These are phyloP conservation scores for Entomortierella beljakovae DNA, from an alignment of 192 early-diverging fungal genomes.

Conservation along the genomic window DNA sequence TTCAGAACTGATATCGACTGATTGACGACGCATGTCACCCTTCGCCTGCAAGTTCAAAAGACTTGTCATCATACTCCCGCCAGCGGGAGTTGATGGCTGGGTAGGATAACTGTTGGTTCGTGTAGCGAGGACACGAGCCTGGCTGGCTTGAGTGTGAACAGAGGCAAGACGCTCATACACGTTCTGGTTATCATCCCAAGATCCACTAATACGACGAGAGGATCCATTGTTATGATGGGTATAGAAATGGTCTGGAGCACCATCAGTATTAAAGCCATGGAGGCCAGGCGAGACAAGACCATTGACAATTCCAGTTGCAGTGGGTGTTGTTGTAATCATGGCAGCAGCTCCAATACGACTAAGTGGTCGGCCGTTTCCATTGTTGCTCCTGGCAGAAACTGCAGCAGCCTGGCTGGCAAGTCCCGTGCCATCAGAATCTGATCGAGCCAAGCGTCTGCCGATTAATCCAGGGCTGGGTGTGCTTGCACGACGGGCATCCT, in stretches of 20 bases:
- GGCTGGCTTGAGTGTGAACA: slow-evolving; percentile 43
- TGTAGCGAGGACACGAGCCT: slow-evolving; percentile 33
- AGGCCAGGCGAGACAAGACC: slow-evolving; percentile 23
- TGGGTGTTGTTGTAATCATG: slow-evolving; percentile 33
- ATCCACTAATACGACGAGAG: slow-evolving; percentile 38
- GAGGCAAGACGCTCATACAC: slow-evolving; percentile 51
- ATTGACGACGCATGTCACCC: slow-evolving; percentile 16
- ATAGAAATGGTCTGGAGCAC: slow-evolving; percentile 7
- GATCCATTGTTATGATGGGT: slow-evolving; percentile 47
- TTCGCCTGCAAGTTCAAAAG: slow-evolving; percentile 3
- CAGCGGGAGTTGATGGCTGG: slow-evolving; percentile 23
- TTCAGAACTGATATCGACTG: slow-evolving; percentile 15
- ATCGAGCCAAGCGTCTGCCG: slow-evolving; percentile 24
- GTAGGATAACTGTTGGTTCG: neutral
- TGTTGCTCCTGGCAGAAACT: neutral
- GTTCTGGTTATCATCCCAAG: slow-evolving; percentile 50
- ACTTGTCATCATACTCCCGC: slow-evolving; percentile 54
- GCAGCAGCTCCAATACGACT: slow-evolving; percentile 22
- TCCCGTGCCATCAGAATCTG: slow-evolving; percentile 30
- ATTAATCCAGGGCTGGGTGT: slow-evolving; percentile 37
- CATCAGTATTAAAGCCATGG: neutral
- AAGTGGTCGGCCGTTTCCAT: slow-evolving; percentile 33
- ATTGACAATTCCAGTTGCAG: slow-evolving; percentile 44
- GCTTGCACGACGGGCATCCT: slow-evolving; percentile 29
- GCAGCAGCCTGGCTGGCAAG: slow-evolving; percentile 8